Percentiles rank a stretch among this genome's conserved stretches.
phyloP scores from a whole-genome alignment of 495 filamentous ascomycete species.

The Penicillium desertorum region DNA sequence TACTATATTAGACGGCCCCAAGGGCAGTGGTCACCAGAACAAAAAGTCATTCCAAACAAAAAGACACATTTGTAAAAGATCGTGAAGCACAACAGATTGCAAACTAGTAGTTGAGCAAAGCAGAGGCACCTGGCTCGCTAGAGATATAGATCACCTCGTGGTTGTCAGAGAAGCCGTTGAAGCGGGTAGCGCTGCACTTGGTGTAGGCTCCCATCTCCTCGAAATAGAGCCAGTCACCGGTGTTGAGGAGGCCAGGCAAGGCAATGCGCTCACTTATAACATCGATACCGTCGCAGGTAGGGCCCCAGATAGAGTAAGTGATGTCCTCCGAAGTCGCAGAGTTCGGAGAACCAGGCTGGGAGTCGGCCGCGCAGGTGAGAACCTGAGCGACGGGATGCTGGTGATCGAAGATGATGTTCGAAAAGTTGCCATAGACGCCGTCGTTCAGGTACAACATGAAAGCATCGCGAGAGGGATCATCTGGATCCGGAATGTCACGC shows the following conservation, averaged over 20 bases:
- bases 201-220: conserved; percentile 99
- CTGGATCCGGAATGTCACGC: conserved; percentile 70
- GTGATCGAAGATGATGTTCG: conserved; percentile 98
- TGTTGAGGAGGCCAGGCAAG: conserved; percentile 71
- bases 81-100: conserved; percentile 4
- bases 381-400: conserved; percentile 86
- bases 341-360: conserved; percentile 50
- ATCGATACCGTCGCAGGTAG: conserved; percentile 97
- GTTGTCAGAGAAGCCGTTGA: conserved; percentile 96
- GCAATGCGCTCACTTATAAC: conserved; percentile 75
- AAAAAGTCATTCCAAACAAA: conserved; percentile 6
- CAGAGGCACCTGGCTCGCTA: conserved; percentile 83
- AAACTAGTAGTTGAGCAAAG: conserved; percentile 60
- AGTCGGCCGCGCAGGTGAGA: conserved; percentile 58
- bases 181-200: conserved; percentile 91
- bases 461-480: conserved; percentile 54
- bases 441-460: conserved; percentile 99
- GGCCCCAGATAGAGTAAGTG: conserved; percentile 94
- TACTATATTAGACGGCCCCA: conserved; percentile 4
- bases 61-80: conserved; percentile 7
- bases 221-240: conserved; percentile 97
- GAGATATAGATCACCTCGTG: conserved; percentile 93
- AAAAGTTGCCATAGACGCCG: conserved; percentile 96
- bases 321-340: conserved; percentile 43
- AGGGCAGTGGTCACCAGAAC: neutral